Evolutionary conservation across 768 basidiomycete species (phyloP).

Genomic region (Boletus subparvulus): DNA sequence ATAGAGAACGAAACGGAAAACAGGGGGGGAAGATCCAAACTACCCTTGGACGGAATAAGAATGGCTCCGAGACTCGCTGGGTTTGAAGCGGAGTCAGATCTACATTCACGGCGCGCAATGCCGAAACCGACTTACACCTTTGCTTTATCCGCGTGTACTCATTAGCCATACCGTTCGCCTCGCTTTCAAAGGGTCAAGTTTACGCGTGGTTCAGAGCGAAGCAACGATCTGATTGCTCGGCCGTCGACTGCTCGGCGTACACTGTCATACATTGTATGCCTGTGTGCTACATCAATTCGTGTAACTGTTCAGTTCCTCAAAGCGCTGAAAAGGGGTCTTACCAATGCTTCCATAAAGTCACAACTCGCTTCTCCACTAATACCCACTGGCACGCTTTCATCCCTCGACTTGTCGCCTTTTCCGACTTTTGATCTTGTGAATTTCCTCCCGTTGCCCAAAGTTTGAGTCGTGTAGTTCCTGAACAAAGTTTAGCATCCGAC

Average conservation of each 20-base stretch:
- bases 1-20: constrained; percentile 2
- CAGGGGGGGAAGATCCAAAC: constrained; percentile 19
- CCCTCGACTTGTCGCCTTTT: constrained; percentile 18
- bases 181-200: not conserved
- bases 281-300: not conserved
- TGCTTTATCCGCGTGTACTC: too few species aligned
- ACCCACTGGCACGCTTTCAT: not conserved
- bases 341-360: not conserved
- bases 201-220: not conserved
- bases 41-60: constrained; percentile 6
- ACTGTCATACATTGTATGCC: not conserved
- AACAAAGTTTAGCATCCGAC: constrained; percentile 4
- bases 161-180: too few species aligned
- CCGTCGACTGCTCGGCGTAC: not conserved
- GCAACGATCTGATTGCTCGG: not conserved
- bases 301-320: not conserved
- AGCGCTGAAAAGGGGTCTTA: constrained; percentile 9
- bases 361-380: not conserved
- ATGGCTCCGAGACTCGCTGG: constrained; percentile 10
- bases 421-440: constrained; percentile 62
- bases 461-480: constrained; percentile 85
- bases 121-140: too few species aligned
- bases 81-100: constrained; percentile 18
- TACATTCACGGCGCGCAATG: constrained; percentile 10
- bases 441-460: constrained; percentile 87